Conservation (phyloP, 2,329 filamentous ascomycete genomes). For the Aquanectria penicillioides region DNA sequence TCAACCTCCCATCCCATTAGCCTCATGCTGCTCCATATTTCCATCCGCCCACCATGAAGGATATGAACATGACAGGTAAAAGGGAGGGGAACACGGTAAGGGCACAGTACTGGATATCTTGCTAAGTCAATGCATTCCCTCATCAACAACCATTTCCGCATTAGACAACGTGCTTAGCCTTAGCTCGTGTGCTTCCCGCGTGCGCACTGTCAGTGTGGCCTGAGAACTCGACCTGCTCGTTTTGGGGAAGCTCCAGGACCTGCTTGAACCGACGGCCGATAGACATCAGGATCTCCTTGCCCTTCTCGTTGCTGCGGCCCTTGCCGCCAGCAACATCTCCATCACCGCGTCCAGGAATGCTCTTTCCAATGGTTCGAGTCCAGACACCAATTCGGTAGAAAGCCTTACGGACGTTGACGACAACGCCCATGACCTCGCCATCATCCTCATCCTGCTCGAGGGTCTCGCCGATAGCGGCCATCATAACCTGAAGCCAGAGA, state of each 20-base stretch:
- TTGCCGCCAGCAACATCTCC: constrained; percentile 79
- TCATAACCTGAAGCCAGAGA: constrained; percentile 96
- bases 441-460: constrained; percentile 88
- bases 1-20: constrained; percentile 23
- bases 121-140: constrained; percentile 37
- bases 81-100: constrained; percentile 6
- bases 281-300: constrained; percentile 82
- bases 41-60: constrained; percentile 22
- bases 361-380: constrained; percentile 93
- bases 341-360: constrained; percentile 78
- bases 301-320: constrained; percentile 82
- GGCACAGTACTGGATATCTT: constrained; percentile 39
- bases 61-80: constrained; percentile 30
- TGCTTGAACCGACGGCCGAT: constrained; percentile 96
- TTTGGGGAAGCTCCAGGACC: constrained; percentile 79
- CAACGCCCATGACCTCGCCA: constrained; percentile 98
- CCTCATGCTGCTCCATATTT: constrained; percentile 21
- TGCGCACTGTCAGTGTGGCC: constrained; percentile 96
- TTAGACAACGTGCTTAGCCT: constrained; percentile 91
- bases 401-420: constrained; percentile 97
- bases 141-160: constrained; percentile 10
- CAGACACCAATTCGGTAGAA: constrained; percentile 98
- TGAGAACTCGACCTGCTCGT: constrained; percentile 90
- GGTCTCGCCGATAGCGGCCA: constrained; percentile 96
- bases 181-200: constrained; percentile 92